A percentile compares a stretch with the other conserved stretches of the same genome.
Evolutionary conservation across 768 basidiomycete species (phyloP).

Genomic region (Pisolithus microcarpus): DNA sequence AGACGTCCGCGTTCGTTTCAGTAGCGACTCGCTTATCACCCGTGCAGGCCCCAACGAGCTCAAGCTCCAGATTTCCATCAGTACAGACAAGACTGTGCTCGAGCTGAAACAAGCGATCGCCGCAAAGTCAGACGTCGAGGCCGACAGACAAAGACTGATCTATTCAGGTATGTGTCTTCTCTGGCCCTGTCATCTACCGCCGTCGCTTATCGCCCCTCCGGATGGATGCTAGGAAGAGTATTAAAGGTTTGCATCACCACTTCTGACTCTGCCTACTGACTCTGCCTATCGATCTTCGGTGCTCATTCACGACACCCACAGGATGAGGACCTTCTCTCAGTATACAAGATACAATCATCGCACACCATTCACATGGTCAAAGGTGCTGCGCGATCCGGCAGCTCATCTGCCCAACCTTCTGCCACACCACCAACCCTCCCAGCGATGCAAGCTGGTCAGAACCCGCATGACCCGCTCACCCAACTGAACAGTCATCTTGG

Average conservation of each 20-base stretch:
- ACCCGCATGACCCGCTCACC: conserved; percentile 79
- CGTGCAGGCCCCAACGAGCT: conserved; percentile 77
- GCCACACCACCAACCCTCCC: conserved; percentile 48
- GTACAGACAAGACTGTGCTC: conserved; percentile 73
- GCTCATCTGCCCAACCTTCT: conserved; percentile 30
- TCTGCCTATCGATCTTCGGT: background rate
- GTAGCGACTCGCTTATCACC: background rate
- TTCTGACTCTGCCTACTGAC: background rate
- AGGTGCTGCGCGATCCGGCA: conserved; percentile 49
- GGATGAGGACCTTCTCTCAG: conserved; percentile 77
- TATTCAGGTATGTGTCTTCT: conserved; percentile 65
- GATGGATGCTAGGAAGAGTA: conserved; percentile 47
- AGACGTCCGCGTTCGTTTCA: no score
- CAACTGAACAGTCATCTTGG: conserved; percentile 73
- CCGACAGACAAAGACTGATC: conserved; percentile 84
- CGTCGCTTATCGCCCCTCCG: background rate
- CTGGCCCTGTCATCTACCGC: background rate
- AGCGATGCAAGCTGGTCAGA: conserved; percentile 87
- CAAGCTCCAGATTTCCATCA: conserved; percentile 83
- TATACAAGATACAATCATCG: conserved; percentile 84
- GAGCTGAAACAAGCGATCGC: conserved; percentile 92
- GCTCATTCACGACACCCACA: conserved; percentile 20
- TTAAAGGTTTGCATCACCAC: conserved; percentile 45
- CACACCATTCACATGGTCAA: conserved; percentile 96
- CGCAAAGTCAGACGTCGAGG: conserved; percentile 75